phyloP scores from a whole-genome alignment of 192 early-diverging fungal species.

The Haplosporangium gracile region DNA sequence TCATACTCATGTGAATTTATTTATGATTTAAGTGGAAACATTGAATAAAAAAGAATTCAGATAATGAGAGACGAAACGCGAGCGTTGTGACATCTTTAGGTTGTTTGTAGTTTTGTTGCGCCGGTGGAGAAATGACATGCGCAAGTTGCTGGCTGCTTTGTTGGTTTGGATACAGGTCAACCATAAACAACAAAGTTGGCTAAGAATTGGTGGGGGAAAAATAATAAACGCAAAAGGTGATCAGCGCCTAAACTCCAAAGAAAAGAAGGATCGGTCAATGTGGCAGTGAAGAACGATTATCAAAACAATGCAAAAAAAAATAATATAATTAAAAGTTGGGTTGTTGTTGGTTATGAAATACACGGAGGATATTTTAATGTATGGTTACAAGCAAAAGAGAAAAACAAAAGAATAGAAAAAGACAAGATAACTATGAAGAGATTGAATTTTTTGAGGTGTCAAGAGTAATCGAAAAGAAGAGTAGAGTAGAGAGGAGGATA shows the following conservation, averaged over 20 bases:
- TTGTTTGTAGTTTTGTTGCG: neutral
- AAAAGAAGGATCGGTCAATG: too few species aligned
- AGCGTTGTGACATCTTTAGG: neutral
- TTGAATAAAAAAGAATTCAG: neutral
- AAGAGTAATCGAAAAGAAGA: neutral
- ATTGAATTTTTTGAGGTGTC: neutral
- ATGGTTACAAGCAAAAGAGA: neutral
- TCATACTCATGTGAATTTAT: too few species aligned
- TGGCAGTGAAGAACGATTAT: too few species aligned
- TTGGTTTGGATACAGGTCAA: too few species aligned
- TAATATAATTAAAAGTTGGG: too few species aligned
- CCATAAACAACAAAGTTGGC: too few species aligned
- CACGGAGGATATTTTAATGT: neutral
- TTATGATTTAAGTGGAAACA: too few species aligned
- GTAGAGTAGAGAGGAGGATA: neutral
- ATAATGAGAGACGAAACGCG: too few species aligned
- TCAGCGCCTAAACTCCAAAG: too few species aligned
- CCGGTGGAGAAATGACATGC: neutral
- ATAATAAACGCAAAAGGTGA: conserved; percentile 5
- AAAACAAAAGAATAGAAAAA: neutral
- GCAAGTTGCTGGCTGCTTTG: too few species aligned
- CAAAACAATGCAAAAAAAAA: too few species aligned
- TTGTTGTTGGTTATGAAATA: neutral
- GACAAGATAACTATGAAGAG: neutral
- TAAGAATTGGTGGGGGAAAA: too few species aligned